phyloP scores from a whole-genome alignment of 345 rosid species.

The Linum usitatissimum region DNA sequence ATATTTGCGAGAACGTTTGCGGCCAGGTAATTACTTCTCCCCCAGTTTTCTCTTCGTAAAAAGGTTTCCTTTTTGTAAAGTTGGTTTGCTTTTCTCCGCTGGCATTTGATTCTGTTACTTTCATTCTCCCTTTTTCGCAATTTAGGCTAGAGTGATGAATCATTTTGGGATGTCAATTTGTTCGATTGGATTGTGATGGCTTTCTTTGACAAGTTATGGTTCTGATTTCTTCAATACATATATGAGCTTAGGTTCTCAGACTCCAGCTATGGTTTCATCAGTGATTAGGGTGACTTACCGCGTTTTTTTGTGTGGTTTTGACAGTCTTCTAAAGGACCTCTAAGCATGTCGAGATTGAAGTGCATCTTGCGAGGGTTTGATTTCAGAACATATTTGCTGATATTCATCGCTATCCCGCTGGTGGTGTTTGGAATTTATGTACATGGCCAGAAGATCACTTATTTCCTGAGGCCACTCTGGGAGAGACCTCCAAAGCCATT shows the following conservation, averaged over 20 bases:
- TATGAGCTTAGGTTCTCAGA: too few species aligned
- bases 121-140: background rate
- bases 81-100: background rate
- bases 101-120: background rate
- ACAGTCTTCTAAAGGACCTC: slow-evolving; percentile 34
- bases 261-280: too few species aligned
- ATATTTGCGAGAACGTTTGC: slow-evolving; percentile 62
- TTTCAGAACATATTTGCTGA: slow-evolving; percentile 24
- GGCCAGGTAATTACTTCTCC: slow-evolving; percentile 45
- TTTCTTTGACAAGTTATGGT: background rate
- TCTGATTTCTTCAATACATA: too few species aligned
- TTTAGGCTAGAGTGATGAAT: background rate
- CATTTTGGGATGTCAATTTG: background rate
- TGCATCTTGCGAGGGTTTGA: slow-evolving; percentile 52
- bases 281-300: too few species aligned
- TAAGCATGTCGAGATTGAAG: slow-evolving; percentile 42
- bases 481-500: slow-evolving; percentile 59
- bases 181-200: background rate
- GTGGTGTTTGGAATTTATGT: slow-evolving; percentile 35
- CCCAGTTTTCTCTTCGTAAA: background rate
- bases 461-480: slow-evolving; percentile 66
- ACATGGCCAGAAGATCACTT: slow-evolving; percentile 56
- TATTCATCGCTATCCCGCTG: slow-evolving; percentile 35
- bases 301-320: too few species aligned
- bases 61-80: background rate